A percentile compares a stretch with the other conserved stretches of the same genome.
These are phyloP conservation scores for Talaromyces islandicus DNA, from an alignment of 2,329 filamentous ascomycete species.

Conservation along the genomic window DNA sequence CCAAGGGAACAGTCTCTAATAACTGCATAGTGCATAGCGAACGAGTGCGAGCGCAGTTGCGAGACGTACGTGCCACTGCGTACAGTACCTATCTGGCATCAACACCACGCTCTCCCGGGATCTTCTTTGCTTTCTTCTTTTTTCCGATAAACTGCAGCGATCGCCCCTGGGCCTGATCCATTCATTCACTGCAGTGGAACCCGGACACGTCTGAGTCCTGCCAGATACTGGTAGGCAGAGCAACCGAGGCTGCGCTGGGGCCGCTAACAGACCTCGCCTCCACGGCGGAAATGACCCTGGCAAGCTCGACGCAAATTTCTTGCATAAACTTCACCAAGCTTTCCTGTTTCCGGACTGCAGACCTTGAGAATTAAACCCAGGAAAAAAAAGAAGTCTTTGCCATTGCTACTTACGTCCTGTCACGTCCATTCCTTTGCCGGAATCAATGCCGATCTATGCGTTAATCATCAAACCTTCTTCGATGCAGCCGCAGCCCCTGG, in stretches of 20 bases:
- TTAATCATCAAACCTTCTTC: background rate
- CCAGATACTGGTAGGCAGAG: too few relatives aligned
- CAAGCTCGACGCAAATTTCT: background rate
- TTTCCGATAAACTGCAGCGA: background rate
- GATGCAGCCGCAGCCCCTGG: background rate
- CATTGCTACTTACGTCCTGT: background rate
- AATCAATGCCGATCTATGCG: background rate
- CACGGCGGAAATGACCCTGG: background rate
- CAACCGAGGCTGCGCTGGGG: background rate
- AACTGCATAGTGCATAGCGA: too few relatives aligned
- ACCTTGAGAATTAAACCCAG: background rate
- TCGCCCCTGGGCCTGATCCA: background rate
- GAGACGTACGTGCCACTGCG: background rate
- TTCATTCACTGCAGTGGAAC: background rate
- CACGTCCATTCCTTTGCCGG: background rate
- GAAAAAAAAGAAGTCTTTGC: background rate
- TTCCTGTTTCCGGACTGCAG: background rate
- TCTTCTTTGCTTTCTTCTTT: background rate
- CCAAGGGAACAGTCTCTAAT: too few relatives aligned
- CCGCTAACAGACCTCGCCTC: background rate
- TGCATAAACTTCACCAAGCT: background rate
- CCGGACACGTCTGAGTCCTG: background rate
- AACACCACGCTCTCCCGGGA: background rate
- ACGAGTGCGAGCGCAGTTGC: background rate
- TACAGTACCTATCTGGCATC: background rate